Base-by-base conservation (phyloP, 208 protist species). In the Herpetomonas tarakana region DNA sequence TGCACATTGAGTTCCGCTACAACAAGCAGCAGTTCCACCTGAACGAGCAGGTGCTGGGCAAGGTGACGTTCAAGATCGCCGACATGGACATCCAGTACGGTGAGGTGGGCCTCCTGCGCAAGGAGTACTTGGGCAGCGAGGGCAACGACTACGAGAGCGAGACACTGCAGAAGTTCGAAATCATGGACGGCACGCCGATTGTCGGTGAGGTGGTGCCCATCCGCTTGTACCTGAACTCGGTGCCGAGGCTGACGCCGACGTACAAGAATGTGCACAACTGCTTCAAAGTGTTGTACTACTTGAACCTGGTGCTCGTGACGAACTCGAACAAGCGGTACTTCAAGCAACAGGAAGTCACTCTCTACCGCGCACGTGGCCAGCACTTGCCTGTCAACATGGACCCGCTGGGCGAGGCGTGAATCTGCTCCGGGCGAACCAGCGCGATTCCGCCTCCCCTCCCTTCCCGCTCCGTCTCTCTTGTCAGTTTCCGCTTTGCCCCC, bases 1-100 rank as follows among this genome's bases (percentile, higher is more conserved):
- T 97, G 39, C 92, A 97, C 60, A 96, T 97, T 76, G 89, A 96
- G 66, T 96, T 97, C 51, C 78, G 81, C 52, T 96, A 93, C 68
- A 62, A 90, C 67, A 92, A 92, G 61, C 75, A 79, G 57, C 63
- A 76, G 4, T 96, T 91, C 68, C 86, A 93, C 61, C 62, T 92
- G 35, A 27, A 50, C 14, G 87, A 93, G 56, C 74, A 76, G 28
- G 77, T 96, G n/a, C 50, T 92, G 50, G 90, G 90, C 16, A 80
- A 81, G 67, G 74, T 96, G 11, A 85, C 70, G 12, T 96, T 92
- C 62, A 91, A 89, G 69, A 41, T 86, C 26, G 78, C 76, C 26
- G 72, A 87, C 45, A 74, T 92, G 66, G 83, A 96, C 39, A 78
- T 94, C 44, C 53, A 70, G 2, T 75, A 68, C 58, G 90, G 90